These are phyloP conservation scores for Phyllosticta ampelicida DNA, from an alignment of 2,329 filamentous ascomycete species.

Conservation along the genomic window DNA sequence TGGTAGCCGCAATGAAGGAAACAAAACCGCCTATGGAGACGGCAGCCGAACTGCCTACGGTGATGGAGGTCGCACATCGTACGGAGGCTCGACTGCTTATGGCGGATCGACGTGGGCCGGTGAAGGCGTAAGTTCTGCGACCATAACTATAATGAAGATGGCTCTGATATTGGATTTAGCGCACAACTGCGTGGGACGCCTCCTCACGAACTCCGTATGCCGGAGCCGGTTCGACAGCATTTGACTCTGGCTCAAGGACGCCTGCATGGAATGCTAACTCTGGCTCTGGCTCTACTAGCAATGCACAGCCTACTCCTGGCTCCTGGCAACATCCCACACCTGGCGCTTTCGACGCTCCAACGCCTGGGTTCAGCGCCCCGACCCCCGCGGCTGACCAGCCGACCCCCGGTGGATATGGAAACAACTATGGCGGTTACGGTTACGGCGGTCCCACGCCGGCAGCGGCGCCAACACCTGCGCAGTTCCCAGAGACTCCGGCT, in stretches of 20 bases:
- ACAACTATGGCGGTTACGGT: slow-evolving; percentile 12
- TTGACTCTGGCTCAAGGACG: slow-evolving; percentile 58
- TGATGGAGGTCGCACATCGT: slow-evolving; percentile 53
- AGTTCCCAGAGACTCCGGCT: slow-evolving; percentile 42
- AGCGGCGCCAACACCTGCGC: slow-evolving; percentile 50
- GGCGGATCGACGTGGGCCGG: slow-evolving; percentile 32
- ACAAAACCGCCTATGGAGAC: slow-evolving; percentile 33
- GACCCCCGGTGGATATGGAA: slow-evolving; percentile 14
- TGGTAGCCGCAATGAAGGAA: slow-evolving; percentile 25
- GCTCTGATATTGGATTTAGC: slow-evolving; percentile 8
- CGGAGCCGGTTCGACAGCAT: slow-evolving; percentile 52
- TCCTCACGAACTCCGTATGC: slow-evolving; percentile 48
- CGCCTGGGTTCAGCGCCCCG: slow-evolving; percentile 29
- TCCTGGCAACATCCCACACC: slow-evolving; percentile 22
- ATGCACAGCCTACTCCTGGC: slow-evolving; percentile 20
- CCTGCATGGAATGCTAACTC: slow-evolving; percentile 42
- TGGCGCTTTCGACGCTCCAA: slow-evolving; percentile 28
- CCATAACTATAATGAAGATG: slow-evolving; percentile 11
- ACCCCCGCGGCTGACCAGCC: slow-evolving; percentile 24
- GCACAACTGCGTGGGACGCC: slow-evolving; percentile 27
- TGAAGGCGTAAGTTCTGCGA: slow-evolving; percentile 19
- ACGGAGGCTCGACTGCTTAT: slow-evolving; percentile 32
- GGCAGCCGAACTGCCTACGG: slow-evolving; percentile 38
- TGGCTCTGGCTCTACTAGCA: slow-evolving; percentile 13
- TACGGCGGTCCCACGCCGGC: slow-evolving; percentile 29